Conservation (phyloP, 2,329 filamentous ascomycete species). For the Ophiostoma sp. region DNA sequence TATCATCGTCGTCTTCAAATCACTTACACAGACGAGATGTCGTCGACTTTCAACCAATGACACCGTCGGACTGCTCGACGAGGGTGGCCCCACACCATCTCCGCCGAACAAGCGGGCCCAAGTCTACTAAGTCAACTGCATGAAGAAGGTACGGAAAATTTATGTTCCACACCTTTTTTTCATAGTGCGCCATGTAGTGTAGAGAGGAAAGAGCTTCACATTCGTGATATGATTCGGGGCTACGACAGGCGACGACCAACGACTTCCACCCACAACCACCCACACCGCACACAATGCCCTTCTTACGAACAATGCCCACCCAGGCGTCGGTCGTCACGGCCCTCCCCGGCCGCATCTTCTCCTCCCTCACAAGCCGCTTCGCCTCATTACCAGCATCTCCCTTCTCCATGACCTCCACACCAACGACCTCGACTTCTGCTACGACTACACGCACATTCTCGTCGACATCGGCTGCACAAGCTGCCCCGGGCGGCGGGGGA, state of each 20-base stretch:
- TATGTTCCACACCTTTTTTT: constrained; percentile 22
- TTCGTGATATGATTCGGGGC: neutral
- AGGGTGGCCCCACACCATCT: neutral
- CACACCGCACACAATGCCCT: neutral
- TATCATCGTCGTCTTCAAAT: neutral
- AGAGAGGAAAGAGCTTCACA: neutral
- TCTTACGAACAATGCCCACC: constrained; percentile 12
- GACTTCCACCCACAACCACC: neutral
- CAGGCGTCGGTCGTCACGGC: neutral
- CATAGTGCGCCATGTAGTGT: neutral
- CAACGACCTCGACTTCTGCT: neutral
- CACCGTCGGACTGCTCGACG: neutral
- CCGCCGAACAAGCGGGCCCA: neutral
- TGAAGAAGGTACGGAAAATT: constrained; percentile 14
- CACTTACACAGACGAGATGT: neutral
- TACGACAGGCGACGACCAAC: constrained; percentile 8
- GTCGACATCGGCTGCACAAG: neutral
- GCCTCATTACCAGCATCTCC: neutral
- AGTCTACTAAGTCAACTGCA: neutral
- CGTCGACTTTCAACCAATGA: neutral
- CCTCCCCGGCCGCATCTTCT: constrained; percentile 19
- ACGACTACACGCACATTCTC: constrained; percentile 15
- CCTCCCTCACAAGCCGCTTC: constrained; percentile 19
- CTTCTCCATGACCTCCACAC: neutral
- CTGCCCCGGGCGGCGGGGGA: neutral